Evolutionary conservation across 1,284 basidiomycete genomes (phyloP).

Genomic region (Cerioporus squamosus): DNA sequence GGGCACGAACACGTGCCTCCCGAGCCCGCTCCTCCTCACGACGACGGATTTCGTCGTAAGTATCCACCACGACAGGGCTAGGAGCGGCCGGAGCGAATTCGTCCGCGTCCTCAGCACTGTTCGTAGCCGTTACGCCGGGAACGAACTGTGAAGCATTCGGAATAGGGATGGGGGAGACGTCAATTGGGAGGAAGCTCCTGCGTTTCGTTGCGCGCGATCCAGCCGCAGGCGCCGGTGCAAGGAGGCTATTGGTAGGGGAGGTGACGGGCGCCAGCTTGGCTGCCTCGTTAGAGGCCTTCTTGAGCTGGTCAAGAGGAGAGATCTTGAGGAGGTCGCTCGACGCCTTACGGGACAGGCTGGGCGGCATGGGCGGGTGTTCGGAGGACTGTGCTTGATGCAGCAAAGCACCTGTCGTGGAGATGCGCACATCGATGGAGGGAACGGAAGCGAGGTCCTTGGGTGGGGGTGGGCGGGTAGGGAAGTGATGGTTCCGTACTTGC

Average conservation of each 20-base stretch:
- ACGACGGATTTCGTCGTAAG: constrained; percentile 50
- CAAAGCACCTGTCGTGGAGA: constrained; percentile 67
- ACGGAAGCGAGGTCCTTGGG: constrained; percentile 6
- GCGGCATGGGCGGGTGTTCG: constrained; percentile 37
- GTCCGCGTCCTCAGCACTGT: constrained; percentile 45
- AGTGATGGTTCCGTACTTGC: constrained; percentile 21
- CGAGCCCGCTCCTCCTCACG: constrained; percentile 72
- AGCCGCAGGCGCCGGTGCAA: constrained; percentile 45
- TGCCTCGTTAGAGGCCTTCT: constrained; percentile 32
- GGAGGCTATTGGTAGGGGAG: constrained; percentile 43
- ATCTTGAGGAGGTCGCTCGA: constrained; percentile 33
- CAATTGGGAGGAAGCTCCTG: constrained; percentile 85
- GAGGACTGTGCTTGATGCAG: constrained; percentile 30
- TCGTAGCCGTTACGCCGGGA: constrained; percentile 51
- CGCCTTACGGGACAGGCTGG: constrained; percentile 32
- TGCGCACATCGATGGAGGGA: constrained; percentile 59
- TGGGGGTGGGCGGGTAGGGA: constrained; percentile 13
- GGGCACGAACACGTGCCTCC: constrained; percentile 74
- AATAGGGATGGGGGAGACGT: constrained; percentile 59
- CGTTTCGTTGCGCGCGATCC: constrained; percentile 66
- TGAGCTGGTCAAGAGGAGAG: constrained; percentile 34
- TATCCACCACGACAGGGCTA: constrained; percentile 51
- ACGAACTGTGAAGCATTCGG: constrained; percentile 70
- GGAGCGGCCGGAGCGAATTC: constrained; percentile 36
- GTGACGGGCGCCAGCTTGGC: constrained; percentile 26